Conservation (phyloP, 306 rosid genomes). For the Ormosia emarginata region DNA sequence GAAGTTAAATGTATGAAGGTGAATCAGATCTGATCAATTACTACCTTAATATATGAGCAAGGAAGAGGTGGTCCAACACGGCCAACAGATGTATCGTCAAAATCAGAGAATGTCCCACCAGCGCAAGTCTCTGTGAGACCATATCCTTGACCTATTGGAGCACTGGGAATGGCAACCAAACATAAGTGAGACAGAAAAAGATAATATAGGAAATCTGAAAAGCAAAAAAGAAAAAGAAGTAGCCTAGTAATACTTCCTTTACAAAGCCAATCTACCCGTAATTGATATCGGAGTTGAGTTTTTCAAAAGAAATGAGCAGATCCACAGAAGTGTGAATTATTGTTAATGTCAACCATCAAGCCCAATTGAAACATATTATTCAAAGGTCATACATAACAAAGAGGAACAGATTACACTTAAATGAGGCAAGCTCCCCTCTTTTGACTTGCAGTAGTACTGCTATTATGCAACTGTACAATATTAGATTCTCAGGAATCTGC, state of each 20-base stretch:
- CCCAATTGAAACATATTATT: background rate
- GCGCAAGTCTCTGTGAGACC: slow-evolving; percentile 98
- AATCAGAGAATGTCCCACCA: slow-evolving; percentile 89
- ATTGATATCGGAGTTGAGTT: background rate
- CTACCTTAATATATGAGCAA: slow-evolving; percentile 84
- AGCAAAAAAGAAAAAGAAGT: background rate
- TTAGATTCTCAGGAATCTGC: background rate
- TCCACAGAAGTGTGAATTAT: background rate
- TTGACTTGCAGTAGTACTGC: background rate
- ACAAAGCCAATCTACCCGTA: background rate
- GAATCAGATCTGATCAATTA: background rate
- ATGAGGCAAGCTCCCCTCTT: background rate
- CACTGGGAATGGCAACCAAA: slow-evolving; percentile 50
- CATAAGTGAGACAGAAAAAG: slow-evolving; percentile 10
- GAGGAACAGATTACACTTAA: background rate
- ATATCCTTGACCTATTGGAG: slow-evolving; percentile 94
- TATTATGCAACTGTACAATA: background rate
- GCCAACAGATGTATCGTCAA: slow-evolving; percentile 83
- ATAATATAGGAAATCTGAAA: background rate
- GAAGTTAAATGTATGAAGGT: background rate
- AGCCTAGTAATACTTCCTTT: background rate
- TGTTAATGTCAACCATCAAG: slow-evolving; percentile 2
- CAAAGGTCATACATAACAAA: background rate
- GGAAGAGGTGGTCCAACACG: slow-evolving; percentile 99
- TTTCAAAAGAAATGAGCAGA: slow-evolving; percentile 16